Base-by-base conservation (phyloP, 192 early-diverging fungal species). In the Linnemannia schmuckeri region DNA sequence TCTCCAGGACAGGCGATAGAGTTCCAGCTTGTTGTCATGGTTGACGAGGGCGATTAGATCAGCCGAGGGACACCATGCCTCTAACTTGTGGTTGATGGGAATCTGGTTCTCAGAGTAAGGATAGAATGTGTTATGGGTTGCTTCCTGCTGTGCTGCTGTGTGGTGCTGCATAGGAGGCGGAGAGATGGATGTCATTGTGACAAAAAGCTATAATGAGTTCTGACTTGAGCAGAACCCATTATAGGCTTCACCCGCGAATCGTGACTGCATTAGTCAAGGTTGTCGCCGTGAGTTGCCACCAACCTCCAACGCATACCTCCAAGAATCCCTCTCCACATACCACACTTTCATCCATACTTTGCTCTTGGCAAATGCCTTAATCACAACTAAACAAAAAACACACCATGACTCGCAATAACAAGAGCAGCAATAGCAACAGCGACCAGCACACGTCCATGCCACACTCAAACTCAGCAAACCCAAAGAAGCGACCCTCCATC, bases 1-100 rank as follows among this genome's bases (percentile, higher is more conserved):
- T 37, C 80, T 46, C 83, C 83, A 85, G 12, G 83, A 85, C 6
- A 79, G 46, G 74, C 83, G 74, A 57, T 85, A 85, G 24, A 85
- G 66, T 20, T 80, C 78, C 30, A 85, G 78, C 20, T 85, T 70
- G 41, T 85, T 85, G 4, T 85, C 66, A 20, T 72, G 30, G 35
- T 41, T 80, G 68, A 85, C 78, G 41, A 85, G 33, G 20, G 83
- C 83, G 27, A 85, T 49, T 22, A 85, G 70, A 66, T 85, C 83
- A 20, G 83, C 83, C 0, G 78, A 66, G 1, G 83, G 83, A 76
- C 74, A 85, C 77, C 77, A 85, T 49, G 73, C 83, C 12, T 79
- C 77, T 1, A 85, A 20, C 37, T 61, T 74, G 44, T 80, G 74
- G 15, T 27, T 20, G 12, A 70, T 18, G 3, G 66, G 69, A 70